These are phyloP conservation scores for Leccinum subtestaceum DNA, from an alignment of 768 basidiomycete species.

Conservation along the genomic window DNA sequence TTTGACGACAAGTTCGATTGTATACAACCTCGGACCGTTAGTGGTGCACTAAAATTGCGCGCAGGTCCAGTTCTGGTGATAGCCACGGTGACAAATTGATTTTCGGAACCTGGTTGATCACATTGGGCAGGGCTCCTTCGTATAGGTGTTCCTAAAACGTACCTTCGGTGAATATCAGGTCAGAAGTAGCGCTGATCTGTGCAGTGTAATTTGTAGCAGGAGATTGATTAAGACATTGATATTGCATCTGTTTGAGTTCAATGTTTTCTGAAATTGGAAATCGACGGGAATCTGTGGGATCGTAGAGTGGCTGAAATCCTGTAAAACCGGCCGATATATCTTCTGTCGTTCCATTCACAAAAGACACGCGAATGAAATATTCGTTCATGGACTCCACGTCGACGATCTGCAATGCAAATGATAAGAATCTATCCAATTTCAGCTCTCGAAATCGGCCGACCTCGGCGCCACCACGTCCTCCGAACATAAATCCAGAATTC, in stretches of 20 bases:
- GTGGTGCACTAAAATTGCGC: neutral
- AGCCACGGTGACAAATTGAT: neutral
- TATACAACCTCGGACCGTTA: neutral
- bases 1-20: neutral
- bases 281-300: neutral
- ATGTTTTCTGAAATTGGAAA: neutral
- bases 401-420: neutral
- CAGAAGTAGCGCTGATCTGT: neutral
- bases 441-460: neutral
- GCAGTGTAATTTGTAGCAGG: neutral
- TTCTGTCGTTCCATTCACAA: neutral
- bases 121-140: neutral
- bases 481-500: neutral
- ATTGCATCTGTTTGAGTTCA: neutral
- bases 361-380: slow-evolving; percentile 7
- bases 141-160: neutral
- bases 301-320: slow-evolving; percentile 2
- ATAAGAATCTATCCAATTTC: neutral
- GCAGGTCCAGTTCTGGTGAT: neutral
- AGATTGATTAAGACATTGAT: neutral
- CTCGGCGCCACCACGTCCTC: neutral
- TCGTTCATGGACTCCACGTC: slow-evolving; percentile 3
- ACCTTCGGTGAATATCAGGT: neutral
- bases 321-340: slow-evolving; percentile 12
- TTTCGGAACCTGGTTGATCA: neutral